Percentiles rank a stretch among this genome's conserved stretches.
Evolutionary conservation across 1,284 basidiomycete species (phyloP).

Genomic region (Sporisorium scitamineum): DNA sequence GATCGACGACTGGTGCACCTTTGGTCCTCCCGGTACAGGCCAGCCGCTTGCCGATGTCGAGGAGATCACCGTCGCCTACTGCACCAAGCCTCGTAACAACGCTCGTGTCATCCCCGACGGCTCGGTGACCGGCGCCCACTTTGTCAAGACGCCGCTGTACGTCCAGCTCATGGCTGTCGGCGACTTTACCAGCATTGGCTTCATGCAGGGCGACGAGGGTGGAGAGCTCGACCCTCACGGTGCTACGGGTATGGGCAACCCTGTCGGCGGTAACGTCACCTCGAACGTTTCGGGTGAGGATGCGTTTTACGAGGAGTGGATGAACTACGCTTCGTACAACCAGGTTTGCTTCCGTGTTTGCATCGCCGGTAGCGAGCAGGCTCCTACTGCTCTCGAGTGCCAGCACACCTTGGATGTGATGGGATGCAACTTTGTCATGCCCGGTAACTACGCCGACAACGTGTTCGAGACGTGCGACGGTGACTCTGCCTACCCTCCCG

Average conservation of each 20-base stretch:
- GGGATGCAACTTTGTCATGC: constrained; percentile 70
- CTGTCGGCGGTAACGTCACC: constrained; percentile 73
- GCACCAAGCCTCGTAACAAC: constrained; percentile 73
- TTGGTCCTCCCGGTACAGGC: constrained; percentile 70
- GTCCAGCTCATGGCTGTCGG: constrained; percentile 72
- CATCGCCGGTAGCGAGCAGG: constrained; percentile 62
- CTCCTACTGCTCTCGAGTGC: constrained; percentile 61
- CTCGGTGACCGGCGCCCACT: constrained; percentile 66
- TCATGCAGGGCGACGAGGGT: constrained; percentile 59
- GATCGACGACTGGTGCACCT: constrained; percentile 69
- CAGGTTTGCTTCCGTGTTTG: constrained; percentile 69
- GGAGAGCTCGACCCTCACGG: constrained; percentile 69
- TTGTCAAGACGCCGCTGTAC: constrained; percentile 68
- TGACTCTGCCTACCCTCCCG: constrained; percentile 68
- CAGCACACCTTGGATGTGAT: constrained; percentile 68
- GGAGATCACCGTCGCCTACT: constrained; percentile 79
- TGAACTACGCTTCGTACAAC: constrained; percentile 67
- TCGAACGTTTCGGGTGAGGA: constrained; percentile 72
- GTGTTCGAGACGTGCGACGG: constrained; percentile 67
- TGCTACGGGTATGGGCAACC: constrained; percentile 71
- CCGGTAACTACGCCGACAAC: constrained; percentile 63
- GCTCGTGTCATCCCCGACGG: constrained; percentile 69
- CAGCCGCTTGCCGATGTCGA: constrained; percentile 77
- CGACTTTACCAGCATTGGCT: constrained; percentile 68
- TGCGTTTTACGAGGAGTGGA: constrained; percentile 73